Conservation (phyloP, 176 grass and related monocot species). For the Leersia perrieri region DNA sequence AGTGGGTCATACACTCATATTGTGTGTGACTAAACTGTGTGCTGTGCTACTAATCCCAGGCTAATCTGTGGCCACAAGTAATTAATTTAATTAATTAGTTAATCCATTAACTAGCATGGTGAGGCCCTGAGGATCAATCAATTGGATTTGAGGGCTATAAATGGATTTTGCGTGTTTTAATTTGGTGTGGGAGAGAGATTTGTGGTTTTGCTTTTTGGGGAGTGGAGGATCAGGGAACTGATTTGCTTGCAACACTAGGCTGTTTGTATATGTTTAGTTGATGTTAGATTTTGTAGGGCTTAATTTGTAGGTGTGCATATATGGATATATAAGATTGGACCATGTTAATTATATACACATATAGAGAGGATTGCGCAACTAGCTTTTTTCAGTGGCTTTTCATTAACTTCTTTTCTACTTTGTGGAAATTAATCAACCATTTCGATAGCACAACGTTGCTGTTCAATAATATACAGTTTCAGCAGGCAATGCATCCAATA, state of each 20-base stretch:
- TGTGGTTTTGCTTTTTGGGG: conserved; percentile 1
- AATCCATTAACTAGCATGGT: neutral
- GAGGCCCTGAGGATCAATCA: neutral
- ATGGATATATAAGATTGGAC: neutral
- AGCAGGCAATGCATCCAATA: neutral
- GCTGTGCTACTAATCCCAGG: neutral
- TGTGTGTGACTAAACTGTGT: conserved; percentile 30
- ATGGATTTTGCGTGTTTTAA: conserved; percentile 17
- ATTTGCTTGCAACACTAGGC: neutral
- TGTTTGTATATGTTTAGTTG: neutral
- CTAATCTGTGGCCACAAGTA: neutral
- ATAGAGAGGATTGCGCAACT: neutral
- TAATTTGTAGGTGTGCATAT: neutral
- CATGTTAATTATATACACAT: neutral
- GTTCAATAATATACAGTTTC: neutral
- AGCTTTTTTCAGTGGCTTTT: neutral
- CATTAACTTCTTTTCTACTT: neutral
- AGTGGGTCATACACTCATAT: neutral
- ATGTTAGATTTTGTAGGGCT: neutral
- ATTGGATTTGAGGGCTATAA: neutral
- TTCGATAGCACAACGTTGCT: too few relatives aligned
- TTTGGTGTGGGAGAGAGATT: neutral
- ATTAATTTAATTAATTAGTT: neutral
- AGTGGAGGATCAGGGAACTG: neutral
- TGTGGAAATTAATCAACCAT: neutral